A percentile compares a stretch with the other conserved stretches of the same genome.
Conservation (phyloP, 306 rosid species). For the Quercus parvula region DNA sequence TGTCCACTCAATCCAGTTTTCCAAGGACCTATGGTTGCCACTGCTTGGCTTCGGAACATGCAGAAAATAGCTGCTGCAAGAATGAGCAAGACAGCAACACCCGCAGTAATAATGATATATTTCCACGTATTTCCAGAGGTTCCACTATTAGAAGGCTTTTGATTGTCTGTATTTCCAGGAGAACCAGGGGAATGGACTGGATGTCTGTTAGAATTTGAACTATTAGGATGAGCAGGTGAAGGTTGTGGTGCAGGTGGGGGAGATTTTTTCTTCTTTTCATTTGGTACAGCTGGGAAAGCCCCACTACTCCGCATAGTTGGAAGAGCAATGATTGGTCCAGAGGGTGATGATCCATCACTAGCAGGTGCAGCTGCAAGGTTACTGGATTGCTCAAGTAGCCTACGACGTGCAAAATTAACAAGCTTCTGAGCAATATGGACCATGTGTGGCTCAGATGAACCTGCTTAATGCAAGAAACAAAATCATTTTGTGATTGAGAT, state of each 20-base stretch:
- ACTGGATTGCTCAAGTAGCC: constrained; percentile 56
- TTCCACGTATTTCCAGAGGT: constrained; percentile 48
- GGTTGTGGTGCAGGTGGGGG: constrained; percentile 29
- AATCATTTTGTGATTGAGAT: constrained; percentile 4
- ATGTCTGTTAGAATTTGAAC: constrained; percentile 3
- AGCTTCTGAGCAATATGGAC: constrained; percentile 17
- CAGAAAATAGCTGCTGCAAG: constrained; percentile 41
- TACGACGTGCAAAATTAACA: constrained; percentile 47
- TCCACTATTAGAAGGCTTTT: constrained; percentile 4
- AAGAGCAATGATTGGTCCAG: constrained; percentile 37
- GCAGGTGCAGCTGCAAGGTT: constrained; percentile 73
- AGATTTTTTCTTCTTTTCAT: constrained; percentile 27
- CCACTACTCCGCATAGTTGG: constrained; percentile 69
- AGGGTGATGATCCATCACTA: constrained; percentile 16
- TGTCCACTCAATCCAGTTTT: constrained; percentile 94
- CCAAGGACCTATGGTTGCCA: constrained; percentile 75
- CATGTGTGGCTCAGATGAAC: constrained; percentile 31
- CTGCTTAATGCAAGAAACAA: constrained; percentile 32
- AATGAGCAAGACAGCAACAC: constrained; percentile 40
- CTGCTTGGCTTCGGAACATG: constrained; percentile 64
- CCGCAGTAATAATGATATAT: constrained; percentile 29
- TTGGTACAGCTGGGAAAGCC: constrained; percentile 60
- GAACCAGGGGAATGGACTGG: constrained; percentile 11
- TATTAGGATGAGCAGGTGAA: constrained; percentile 10
- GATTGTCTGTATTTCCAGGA: constrained; percentile 13